Base-by-base conservation (phyloP, 1,139 yeast species). In the Pichia sp. region DNA sequence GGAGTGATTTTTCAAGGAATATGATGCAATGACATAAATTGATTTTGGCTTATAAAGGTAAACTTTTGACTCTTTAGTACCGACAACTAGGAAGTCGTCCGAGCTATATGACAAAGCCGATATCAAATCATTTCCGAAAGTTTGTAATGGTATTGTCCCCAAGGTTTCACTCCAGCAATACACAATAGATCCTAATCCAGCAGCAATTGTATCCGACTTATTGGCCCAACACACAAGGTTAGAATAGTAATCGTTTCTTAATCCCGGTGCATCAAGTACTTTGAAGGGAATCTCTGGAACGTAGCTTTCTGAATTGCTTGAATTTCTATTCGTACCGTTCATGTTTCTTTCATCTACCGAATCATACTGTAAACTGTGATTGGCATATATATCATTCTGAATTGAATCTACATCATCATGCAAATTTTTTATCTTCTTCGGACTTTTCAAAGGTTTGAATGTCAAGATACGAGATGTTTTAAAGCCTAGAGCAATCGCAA, bases 231-330 rank as follows among this genome's bases (percentile, higher is more conserved):
- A 80, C 0, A 90, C 79, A 50, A 87, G 73, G 64, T 88, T 87
- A 1, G 90, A 79, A 69, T 91, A 91, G 67, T 84, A 91, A 67
- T 91, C 97, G 65, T 89, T 86, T 56, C 87, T 74, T 52, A 91
- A 70, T 0, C 84, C 83, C 0, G 92, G 93, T 0, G 95, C 95
- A 64, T 85, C 90, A 27, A 89, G 69, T 0, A 83, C 80, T 54
- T 78, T 72, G 60, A 70, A 78, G 0, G 83, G 80, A 30, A 70
- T 67, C 44, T 71, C 72, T 0, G 72, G 43, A 24, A 51, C 16
- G 34, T 5, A 9, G 16, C n/a, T 7, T 14, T 34, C 38, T 14
- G n/a, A 34, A 6, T 31, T 16, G 33, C 27, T 33, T 10, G 49
- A 7, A 17, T 14, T 33, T 52, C 38, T 10, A 34, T 34, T 34